Conservation (phyloP, 352 stramenopile genomes). For the Phytopythium mirpurense region DNA sequence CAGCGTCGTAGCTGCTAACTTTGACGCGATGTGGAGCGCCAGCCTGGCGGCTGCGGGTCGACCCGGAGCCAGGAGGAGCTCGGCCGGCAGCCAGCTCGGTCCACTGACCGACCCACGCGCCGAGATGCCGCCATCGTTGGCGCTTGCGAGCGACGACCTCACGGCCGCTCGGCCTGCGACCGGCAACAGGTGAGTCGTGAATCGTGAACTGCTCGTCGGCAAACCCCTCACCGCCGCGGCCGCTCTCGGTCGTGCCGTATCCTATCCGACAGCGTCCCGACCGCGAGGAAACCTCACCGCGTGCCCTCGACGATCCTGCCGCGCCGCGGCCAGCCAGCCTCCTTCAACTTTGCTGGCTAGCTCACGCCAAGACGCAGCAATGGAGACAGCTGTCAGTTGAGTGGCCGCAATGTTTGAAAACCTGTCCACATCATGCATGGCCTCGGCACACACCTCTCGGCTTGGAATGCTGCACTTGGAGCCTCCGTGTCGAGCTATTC, state of each 20-base stretch:
- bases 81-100: neutral
- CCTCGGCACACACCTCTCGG: too few relatives aligned
- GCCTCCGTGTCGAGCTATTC: neutral
- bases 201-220: neutral
- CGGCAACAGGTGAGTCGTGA: neutral
- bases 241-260: too few relatives aligned
- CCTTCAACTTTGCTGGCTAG: constrained; percentile 37
- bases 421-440: too few relatives aligned
- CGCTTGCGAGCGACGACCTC: neutral
- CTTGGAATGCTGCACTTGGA: too few relatives aligned
- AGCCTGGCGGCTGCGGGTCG: constrained; percentile 17
- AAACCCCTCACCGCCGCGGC: neutral
- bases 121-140: neutral
- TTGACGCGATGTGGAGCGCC: constrained; percentile 65
- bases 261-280: neutral
- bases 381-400: too few relatives aligned
- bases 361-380: too few relatives aligned
- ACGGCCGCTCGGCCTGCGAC: neutral
- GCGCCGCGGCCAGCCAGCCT: constrained; percentile 23
- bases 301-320: constrained; percentile 27
- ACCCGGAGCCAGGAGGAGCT: neutral
- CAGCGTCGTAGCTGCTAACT: constrained; percentile 20
- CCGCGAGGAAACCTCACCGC: constrained; percentile 28
- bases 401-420: too few relatives aligned
- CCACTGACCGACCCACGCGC: neutral